phyloP scores from a whole-genome alignment of 306 rosid species.

The Aeschynomene evenia region DNA sequence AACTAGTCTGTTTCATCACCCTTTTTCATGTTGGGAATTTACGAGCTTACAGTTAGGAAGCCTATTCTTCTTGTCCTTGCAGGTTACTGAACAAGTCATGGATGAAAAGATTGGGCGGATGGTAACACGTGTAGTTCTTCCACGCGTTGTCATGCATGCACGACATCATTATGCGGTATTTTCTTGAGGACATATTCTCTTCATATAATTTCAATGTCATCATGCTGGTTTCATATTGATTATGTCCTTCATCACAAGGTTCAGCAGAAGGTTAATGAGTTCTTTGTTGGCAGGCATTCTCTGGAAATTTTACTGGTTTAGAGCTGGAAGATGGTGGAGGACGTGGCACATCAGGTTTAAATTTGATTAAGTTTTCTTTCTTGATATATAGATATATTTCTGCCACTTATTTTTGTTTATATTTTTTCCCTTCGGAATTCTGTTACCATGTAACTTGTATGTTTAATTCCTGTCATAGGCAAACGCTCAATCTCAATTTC shows the following conservation, averaged over 20 bases:
- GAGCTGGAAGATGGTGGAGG: slow-evolving; percentile 99
- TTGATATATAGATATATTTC: background rate
- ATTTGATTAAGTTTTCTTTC: background rate
- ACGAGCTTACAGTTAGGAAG: slow-evolving; percentile 25
- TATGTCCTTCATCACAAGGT: slow-evolving; percentile 3
- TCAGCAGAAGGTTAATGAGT: slow-evolving; percentile 22
- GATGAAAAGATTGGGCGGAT: slow-evolving; percentile 92
- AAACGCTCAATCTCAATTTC: slow-evolving; percentile 16
- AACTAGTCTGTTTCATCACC: background rate
- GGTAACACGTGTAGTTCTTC: slow-evolving; percentile 95
- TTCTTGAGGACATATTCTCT: slow-evolving; percentile 4
- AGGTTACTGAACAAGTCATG: slow-evolving; percentile 90
- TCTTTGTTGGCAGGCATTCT: slow-evolving; percentile 69
- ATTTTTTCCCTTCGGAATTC: slow-evolving; percentile 3
- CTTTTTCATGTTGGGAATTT: slow-evolving; percentile 9
- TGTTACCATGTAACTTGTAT: background rate
- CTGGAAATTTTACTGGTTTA: slow-evolving; percentile 85
- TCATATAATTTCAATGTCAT: background rate
- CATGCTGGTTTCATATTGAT: slow-evolving; percentile 13
- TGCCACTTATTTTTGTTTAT: background rate
- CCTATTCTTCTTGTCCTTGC: slow-evolving; percentile 28
- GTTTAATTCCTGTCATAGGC: background rate
- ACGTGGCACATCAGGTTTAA: slow-evolving; percentile 91
- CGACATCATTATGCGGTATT: slow-evolving; percentile 88
- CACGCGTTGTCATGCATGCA: slow-evolving; percentile 96